Base-by-base conservation (phyloP, 2,329 filamentous ascomycete species). In the Ophiocordyceps sinensis region DNA sequence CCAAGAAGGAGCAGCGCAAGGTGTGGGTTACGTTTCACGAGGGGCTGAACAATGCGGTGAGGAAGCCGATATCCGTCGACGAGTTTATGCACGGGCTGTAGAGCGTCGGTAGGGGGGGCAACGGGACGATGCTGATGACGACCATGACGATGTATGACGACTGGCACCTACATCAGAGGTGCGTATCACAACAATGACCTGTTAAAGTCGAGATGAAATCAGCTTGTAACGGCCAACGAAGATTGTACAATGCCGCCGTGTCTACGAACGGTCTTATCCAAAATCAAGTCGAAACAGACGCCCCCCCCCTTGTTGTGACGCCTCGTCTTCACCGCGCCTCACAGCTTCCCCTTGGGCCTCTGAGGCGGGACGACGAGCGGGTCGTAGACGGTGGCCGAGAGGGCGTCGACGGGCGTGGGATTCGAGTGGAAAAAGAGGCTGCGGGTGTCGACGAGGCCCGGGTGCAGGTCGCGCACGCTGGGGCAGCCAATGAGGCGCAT, bases 11-110 rank as follows among this genome's bases (percentile, higher is more conserved):
- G 38, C 71, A 68, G 39, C 75, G 53, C 10, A 69, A 80, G 51
- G 82, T 88, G 4, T 94, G 87, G 87, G 78, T 94, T 35, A 89
- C 77, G 47, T 95, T 79, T 59, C 79, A 94, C 53, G 88, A 95
- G 63, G 88, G 88, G 0, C 79, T 86, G 56, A 91, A 86, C 42
- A 94, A 95, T 68, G 88, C 88, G 11, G 88, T 95, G 45, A 73
- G 83, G 58, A 94, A 94, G 59, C 85, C 86, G 3, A 78, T 95
- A 46, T 83, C 83, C 9, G 58, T 94, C 57, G 71, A 75, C 45
- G 88, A 94, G 59, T 73, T 95, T 51, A 63, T 94, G 68, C 70
- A 67, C 42, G 79, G 75, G 3, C 54, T 87, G 43, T 82, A 60
- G 29, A 17, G 32, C 5, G 5, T 7, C 5, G 30, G 30, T 10